Base-by-base conservation (phyloP, 2,329 filamentous ascomycete species). In the Thermoascus crustaceus region DNA sequence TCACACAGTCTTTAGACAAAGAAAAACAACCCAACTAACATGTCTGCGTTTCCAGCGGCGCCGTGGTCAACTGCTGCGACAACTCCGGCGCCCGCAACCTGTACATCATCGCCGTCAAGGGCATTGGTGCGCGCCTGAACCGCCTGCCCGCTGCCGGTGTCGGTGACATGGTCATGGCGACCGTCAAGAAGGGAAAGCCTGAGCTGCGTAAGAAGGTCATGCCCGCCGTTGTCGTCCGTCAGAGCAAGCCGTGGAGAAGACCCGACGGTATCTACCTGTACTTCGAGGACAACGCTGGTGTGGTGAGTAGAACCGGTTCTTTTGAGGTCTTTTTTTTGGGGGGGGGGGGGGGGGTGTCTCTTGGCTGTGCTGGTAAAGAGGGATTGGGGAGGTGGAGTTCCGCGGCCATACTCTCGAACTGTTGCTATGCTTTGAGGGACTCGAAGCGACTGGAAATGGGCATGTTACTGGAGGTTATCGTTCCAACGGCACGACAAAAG, bases 181-280 rank as follows among this genome's bases (percentile, higher is more conserved):
- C 91, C 54, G 91, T 96, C 75, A 96, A 98, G 86, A 96, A 98
- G 85, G 91, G 93, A 75, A 98, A 98, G 86, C 93, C 93, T 50
- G 93, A 98, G 75, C 77, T 98, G 65, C 80, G 93, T 72, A 98
- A 98, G 85, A 98, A 98, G 85, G 91, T 98, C 71, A 94, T 98
- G 87, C 91, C 91, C 57, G 91, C 91, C 63, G 89, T 98, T 66
- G 91, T 98, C 65, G 89, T 96, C 68, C 78, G 91, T 69, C 91
- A 96, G 77, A 85, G 83, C 76, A 98, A 98, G 82, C 91, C 91
- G 61, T 98, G 91, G 91, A 88, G 91, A 79, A 82, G 91, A 69
- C 84, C 85, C 57, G 91, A 98, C 69, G 93, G 91, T 72, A 85
- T 96, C 62, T 98, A 86, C 80, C 81, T 98, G 58, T 98, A 98